A percentile compares a stretch with the other conserved stretches of the same genome.
These are phyloP conservation scores for Xylaria sp. DNA, from an alignment of 495 filamentous ascomycete genomes.

Conservation along the genomic window DNA sequence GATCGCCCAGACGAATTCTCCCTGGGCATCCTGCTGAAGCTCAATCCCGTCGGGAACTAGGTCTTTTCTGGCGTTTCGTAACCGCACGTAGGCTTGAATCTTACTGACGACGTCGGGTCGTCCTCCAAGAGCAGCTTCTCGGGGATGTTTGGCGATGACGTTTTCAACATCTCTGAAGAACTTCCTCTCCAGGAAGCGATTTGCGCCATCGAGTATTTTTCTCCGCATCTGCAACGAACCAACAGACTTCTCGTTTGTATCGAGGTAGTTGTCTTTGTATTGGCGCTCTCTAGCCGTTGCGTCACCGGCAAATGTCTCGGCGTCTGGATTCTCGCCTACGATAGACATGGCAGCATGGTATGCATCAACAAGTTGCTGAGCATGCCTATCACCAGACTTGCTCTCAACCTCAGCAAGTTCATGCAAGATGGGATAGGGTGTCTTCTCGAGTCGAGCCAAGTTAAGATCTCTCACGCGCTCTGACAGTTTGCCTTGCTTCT, in stretches of 20 bases:
- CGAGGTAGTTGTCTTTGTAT: conserved; percentile 74
- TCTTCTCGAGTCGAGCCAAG: conserved; percentile 66
- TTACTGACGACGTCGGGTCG: conserved; percentile 86
- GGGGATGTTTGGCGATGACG: conserved; percentile 80
- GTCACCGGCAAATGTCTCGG: conserved; percentile 58
- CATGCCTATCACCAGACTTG: conserved; percentile 68
- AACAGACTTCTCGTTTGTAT: conserved; percentile 68
- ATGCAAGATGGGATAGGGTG: conserved; percentile 70
- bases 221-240: conserved; percentile 69
- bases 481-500: conserved; percentile 80
- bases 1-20: conserved; percentile 90
- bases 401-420: conserved; percentile 75
- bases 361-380: conserved; percentile 73
- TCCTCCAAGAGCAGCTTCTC: conserved; percentile 88
- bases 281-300: conserved; percentile 73
- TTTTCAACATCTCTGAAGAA: conserved; percentile 75
- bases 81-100: conserved; percentile 87
- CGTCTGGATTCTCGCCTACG: conserved; percentile 66
- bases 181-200: conserved; percentile 74
- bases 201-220: conserved; percentile 77
- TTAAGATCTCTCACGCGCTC: conserved; percentile 81
- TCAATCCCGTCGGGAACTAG: conserved; percentile 76
- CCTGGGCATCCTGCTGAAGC: conserved; percentile 71
- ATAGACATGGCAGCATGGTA: conserved; percentile 81
- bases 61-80: conserved; percentile 76